phyloP scores from a whole-genome alignment of 2,329 filamentous ascomycete genomes.

The Penicillium sp. region DNA sequence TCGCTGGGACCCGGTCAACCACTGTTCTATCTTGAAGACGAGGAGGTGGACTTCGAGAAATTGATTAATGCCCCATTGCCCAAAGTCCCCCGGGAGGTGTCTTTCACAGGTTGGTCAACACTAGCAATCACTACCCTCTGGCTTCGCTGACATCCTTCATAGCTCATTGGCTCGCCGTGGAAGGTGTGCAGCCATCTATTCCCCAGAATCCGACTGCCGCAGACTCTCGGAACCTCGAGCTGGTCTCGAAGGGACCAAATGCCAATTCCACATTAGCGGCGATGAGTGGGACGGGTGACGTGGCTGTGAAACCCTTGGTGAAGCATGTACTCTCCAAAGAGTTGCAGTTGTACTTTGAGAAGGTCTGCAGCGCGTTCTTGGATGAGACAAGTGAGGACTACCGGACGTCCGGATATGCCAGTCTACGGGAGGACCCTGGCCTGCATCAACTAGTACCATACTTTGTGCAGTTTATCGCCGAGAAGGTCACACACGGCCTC shows the following conservation, averaged over 20 bases:
- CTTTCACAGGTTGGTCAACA: constrained; percentile 71
- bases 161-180: constrained; percentile 97
- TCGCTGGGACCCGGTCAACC: constrained; percentile 91
- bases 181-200: constrained; percentile 94
- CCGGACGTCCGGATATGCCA: constrained; percentile 80
- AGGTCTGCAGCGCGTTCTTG: constrained; percentile 83
- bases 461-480: constrained; percentile 92
- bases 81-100: constrained; percentile 89
- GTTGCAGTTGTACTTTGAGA: constrained; percentile 94
- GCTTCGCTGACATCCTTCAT: background rate
- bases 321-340: constrained; percentile 97
- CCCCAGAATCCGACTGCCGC: constrained; percentile 90
- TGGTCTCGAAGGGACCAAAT: constrained; percentile 85
- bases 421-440: constrained; percentile 83
- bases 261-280: constrained; percentile 83
- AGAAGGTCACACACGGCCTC: constrained; percentile 91
- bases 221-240: constrained; percentile 79
- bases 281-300: constrained; percentile 77
- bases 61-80: constrained; percentile 94
- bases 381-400: constrained; percentile 87
- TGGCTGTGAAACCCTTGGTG: constrained; percentile 82
- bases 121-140: background rate
- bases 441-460: constrained; percentile 95
- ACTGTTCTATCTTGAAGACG: constrained; percentile 95
- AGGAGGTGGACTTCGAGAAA: constrained; percentile 98